phyloP scores from a whole-genome alignment of 768 basidiomycete species.

The Tremella fuciformis region DNA sequence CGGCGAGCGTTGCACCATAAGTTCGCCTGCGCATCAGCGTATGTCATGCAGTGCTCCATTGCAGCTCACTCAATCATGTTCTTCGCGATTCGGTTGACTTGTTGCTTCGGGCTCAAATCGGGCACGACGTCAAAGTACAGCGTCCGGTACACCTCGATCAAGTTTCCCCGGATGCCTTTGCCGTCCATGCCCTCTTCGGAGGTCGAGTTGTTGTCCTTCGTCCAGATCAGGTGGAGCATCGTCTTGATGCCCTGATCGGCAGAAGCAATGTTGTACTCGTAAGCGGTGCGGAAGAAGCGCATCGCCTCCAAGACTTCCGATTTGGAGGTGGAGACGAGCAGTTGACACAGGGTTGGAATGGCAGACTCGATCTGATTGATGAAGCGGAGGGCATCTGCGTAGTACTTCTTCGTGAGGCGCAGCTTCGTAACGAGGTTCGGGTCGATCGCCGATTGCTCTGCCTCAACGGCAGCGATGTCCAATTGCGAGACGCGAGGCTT shows the following conservation, averaged over 20 bases:
- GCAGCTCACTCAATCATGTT: constrained; percentile 87
- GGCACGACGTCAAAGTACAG: constrained; percentile 83
- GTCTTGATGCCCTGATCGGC: constrained; percentile 89
- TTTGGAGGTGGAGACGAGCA: constrained; percentile 72
- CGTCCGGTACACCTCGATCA: constrained; percentile 81
- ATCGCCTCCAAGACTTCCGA: constrained; percentile 56
- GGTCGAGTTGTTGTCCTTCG: constrained; percentile 74
- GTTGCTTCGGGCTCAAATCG: constrained; percentile 72
- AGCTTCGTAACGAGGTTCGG: constrained; percentile 65
- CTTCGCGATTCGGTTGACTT: constrained; percentile 87
- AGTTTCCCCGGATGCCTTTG: constrained; percentile 78
- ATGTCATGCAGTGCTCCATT: background rate
- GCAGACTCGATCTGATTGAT: constrained; percentile 68
- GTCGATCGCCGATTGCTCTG: constrained; percentile 69
- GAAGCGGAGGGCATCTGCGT: constrained; percentile 77
- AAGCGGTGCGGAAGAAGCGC: constrained; percentile 77
- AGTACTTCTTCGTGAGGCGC: constrained; percentile 77
- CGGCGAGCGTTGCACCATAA: constrained; percentile 86
- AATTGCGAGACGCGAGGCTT: constrained; percentile 54
- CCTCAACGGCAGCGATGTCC: constrained; percentile 65
- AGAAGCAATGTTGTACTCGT: constrained; percentile 73
- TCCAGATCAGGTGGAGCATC: constrained; percentile 97
- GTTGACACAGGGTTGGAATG: constrained; percentile 67
- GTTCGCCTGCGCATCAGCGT: constrained; percentile 63
- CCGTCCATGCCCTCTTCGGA: constrained; percentile 64